Base-by-base conservation (phyloP, 2,329 filamentous ascomycete genomes). In the Botryotinia convoluta region DNA sequence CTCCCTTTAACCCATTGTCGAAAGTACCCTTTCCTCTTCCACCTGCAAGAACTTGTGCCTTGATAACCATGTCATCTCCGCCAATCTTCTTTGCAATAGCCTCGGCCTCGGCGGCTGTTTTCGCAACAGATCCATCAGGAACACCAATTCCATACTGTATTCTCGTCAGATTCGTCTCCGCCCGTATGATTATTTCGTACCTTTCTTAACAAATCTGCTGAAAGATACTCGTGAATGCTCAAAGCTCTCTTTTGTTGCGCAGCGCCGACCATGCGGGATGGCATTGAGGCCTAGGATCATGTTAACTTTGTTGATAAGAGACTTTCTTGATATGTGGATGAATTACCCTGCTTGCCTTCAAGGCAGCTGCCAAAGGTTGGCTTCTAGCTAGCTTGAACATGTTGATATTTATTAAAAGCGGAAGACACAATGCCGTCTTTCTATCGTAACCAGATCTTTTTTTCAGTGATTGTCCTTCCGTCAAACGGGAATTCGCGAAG, bases 161-260 rank as follows among this genome's bases (percentile, higher is more conserved):
- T 74, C 72, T 74, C 74, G 79, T 80, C 57, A 79, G 77, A 75
- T 74, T 77, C 69, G 72, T 69, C 76, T 83, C 67, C 32, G 57
- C 69, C 37, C 42, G 20, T 45, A 14, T 42, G 60, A 16, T 29
- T 61, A 45, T 57, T 44, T 48, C 74, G 65, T 87, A 91, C 89
- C 87, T 90, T 82, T 85, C 88, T 93, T 81, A 99, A 89, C 79
- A 99, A 91, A 84, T 95, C 93, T 80, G 94, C 94, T 80, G 96
- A 98, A 82, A 95, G 92, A 87, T 98, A 98, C 87, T 99, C 96
- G 88, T 99, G 96, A 82, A 99, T 97, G 82, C 94, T 96, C 82
- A 99, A 90, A 82, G 92, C 91, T 87, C 96, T 90, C 85, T 98
- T 95, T 85, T 96, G 92, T 81, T 87, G 89, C 79, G 85, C 88